Conservation (phyloP, 192 early-diverging fungal genomes). For the Backusella morwellensis region DNA sequence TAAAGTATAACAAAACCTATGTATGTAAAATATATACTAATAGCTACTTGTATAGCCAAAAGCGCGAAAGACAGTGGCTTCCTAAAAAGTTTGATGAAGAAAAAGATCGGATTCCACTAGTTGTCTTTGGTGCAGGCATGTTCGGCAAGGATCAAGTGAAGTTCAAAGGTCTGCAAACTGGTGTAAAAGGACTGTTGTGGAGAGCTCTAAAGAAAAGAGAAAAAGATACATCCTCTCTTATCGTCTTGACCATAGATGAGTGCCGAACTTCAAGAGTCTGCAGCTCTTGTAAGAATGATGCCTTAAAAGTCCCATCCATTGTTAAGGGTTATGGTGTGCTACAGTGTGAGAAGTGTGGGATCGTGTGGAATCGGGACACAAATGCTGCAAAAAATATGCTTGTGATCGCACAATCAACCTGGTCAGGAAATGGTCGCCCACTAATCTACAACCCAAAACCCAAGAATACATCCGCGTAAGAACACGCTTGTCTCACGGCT, state of each 20-base stretch:
- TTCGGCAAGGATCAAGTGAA: not conserved
- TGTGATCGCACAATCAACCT: not conserved
- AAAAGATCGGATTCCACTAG: not conserved
- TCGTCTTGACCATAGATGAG: not conserved
- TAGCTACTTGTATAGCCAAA: no score
- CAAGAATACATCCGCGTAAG: not conserved
- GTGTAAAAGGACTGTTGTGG: not conserved
- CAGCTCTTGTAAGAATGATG: not conserved
- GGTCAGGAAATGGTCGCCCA: not conserved
- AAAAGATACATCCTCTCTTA: not conserved
- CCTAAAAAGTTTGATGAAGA: no score
- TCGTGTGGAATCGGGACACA: not conserved
- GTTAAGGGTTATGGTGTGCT: not conserved
- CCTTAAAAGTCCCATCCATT: not conserved
- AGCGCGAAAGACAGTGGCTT: no score
- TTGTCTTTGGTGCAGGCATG: not conserved
- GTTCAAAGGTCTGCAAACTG: not conserved
- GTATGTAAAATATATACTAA: no score
- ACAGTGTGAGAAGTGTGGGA: not conserved
- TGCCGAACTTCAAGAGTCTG: not conserved
- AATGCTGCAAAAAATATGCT: slow-evolving; percentile 1
- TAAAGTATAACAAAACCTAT: no score
- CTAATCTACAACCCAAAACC: not conserved
- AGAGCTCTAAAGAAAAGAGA: not conserved
- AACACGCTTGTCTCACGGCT: not conserved